These are phyloP conservation scores for Quercus glauca DNA, from an alignment of 306 rosid genomes.

Conservation along the genomic window DNA sequence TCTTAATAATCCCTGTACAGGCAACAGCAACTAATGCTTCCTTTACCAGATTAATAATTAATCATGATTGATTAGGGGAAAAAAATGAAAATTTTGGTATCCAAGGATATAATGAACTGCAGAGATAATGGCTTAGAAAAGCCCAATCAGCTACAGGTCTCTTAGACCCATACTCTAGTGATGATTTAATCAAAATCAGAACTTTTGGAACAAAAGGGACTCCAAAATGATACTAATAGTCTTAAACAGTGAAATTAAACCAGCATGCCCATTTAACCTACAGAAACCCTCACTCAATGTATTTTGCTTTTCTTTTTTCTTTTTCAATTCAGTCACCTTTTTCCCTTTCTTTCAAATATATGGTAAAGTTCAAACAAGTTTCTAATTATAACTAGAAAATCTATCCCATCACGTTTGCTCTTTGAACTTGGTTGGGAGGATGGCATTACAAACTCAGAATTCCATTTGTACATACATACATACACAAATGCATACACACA, in stretches of 20 bases:
- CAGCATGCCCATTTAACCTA: not conserved
- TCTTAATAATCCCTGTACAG: slow-evolving; percentile 76
- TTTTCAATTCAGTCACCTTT: not conserved
- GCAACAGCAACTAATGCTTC: slow-evolving; percentile 1
- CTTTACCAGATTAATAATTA: not conserved
- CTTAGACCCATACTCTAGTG: too few relatives aligned
- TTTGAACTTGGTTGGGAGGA: not conserved
- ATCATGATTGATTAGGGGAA: not conserved
- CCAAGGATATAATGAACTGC: not conserved
- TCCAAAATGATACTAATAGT: not conserved
- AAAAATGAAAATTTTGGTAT: not conserved
- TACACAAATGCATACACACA: too few relatives aligned
- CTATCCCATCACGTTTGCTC: not conserved
- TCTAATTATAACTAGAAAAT: too few relatives aligned
- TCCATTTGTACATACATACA: too few relatives aligned
- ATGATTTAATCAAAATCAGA: not conserved
- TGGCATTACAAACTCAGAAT: not conserved
- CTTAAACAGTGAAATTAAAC: not conserved
- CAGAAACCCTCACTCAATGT: not conserved
- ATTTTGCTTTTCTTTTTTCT: not conserved
- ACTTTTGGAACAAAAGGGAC: not conserved
- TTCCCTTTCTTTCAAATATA: not conserved
- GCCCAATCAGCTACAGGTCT: too few relatives aligned
- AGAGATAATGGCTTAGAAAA: not conserved
- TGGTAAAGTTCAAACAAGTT: not conserved